Evolutionary conservation across 139 green algal genomes (phyloP).

Genomic region (Chlorella sp.): DNA sequence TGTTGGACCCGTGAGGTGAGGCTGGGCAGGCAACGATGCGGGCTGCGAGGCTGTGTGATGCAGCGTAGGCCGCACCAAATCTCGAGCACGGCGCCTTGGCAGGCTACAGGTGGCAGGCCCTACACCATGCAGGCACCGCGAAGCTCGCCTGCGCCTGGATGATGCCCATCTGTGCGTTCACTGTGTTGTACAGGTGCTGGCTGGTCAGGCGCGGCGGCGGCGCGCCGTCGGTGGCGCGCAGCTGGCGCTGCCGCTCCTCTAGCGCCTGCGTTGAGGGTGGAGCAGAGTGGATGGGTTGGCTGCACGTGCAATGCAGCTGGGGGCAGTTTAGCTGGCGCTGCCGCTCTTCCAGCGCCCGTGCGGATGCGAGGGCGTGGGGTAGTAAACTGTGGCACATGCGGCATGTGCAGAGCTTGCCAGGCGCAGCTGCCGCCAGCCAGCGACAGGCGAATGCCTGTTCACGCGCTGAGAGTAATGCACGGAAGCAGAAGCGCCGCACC

Average conservation of each 20-base stretch:
- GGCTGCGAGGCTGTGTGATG: too few relatives aligned
- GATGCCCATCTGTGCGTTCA: constrained; percentile 43
- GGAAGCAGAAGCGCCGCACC: neutral
- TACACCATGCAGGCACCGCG: too few relatives aligned
- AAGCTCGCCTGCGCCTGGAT: neutral
- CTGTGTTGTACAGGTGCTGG: constrained; percentile 38
- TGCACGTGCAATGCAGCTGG: too few relatives aligned
- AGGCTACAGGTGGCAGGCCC: too few relatives aligned
- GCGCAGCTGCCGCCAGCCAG: neutral
- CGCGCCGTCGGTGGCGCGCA: neutral
- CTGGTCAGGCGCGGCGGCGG: constrained; percentile 11
- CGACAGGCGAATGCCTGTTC: neutral
- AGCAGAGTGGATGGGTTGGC: too few relatives aligned
- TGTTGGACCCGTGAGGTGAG: too few relatives aligned
- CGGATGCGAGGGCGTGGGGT: neutral
- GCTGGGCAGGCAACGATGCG: too few relatives aligned
- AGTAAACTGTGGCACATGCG: neutral
- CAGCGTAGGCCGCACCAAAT: too few relatives aligned
- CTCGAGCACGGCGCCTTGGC: too few relatives aligned
- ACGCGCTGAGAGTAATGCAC: neutral
- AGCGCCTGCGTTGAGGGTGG: constrained; percentile 6
- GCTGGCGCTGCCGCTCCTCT: constrained; percentile 31
- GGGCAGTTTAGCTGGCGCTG: too few relatives aligned
- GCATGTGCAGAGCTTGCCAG: neutral
- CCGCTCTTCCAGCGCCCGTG: too few relatives aligned